Conservation (phyloP, 352 stramenopile genomes). For the Globisporangium ultimum region DNA sequence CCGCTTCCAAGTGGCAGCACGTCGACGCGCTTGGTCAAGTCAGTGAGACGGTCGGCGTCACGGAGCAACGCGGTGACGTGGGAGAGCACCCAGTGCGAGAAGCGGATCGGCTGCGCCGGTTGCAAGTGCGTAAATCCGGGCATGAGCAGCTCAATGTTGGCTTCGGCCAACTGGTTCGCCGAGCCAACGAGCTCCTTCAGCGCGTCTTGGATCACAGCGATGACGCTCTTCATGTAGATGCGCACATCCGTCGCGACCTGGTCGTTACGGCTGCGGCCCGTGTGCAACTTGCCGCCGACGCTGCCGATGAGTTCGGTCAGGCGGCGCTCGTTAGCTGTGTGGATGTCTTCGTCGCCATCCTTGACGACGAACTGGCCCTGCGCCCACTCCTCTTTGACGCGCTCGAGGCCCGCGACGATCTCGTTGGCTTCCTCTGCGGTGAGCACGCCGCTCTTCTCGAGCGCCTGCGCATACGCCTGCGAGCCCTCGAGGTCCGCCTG, state of each 20-base stretch:
- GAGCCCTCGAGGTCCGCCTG: conserved; percentile 94
- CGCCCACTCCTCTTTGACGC: conserved; percentile 89
- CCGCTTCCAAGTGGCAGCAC: conserved; percentile 96
- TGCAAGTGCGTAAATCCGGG: conserved; percentile 99
- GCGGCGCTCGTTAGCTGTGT: conserved; percentile 98
- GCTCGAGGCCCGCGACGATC: conserved; percentile 87
- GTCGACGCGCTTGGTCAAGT: conserved; percentile 95
- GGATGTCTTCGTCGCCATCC: conserved; percentile 98
- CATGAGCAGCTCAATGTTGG: conserved; percentile 96
- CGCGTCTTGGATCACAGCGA: conserved; percentile 60
- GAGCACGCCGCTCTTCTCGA: conserved; percentile 91
- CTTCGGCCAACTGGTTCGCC: conserved; percentile 84
- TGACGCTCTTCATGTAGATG: conserved; percentile 90
- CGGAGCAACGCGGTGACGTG: conserved; percentile 92
- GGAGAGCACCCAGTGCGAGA: conserved; percentile 97
- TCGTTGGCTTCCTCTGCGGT: conserved; percentile 81
- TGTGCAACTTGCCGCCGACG: conserved; percentile 98
- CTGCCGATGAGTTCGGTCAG: conserved; percentile 96
- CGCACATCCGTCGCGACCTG: conserved; percentile 98
- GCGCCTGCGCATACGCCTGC: conserved; percentile 93
- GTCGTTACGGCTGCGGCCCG: conserved; percentile 95
- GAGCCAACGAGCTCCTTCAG: conserved; percentile 91
- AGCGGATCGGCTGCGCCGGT: conserved; percentile 97
- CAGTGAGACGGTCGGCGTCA: conserved; percentile 92
- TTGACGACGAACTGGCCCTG: conserved; percentile 82